These are phyloP conservation scores for Wolfiporia cocos DNA, from an alignment of 1,284 basidiomycete species.

Conservation along the genomic window DNA sequence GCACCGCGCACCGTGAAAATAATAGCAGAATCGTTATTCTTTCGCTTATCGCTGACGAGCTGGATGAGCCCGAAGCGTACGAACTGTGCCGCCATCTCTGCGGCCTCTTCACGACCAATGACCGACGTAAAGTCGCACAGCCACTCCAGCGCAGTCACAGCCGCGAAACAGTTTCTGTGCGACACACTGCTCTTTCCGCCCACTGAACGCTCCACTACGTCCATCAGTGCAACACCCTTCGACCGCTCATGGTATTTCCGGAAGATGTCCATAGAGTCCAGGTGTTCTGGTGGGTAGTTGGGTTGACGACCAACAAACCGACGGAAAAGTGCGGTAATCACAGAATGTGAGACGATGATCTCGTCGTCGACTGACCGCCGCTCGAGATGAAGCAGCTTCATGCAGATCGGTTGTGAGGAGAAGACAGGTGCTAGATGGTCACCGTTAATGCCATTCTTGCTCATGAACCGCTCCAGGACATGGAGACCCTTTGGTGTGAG, in stretches of 20 bases:
- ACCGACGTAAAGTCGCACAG: constrained; percentile 96
- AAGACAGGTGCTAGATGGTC: constrained; percentile 92
- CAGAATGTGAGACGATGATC: constrained; percentile 91
- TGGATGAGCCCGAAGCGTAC: constrained; percentile 90
- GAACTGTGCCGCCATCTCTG: constrained; percentile 96
- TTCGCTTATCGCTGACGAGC: constrained; percentile 83
- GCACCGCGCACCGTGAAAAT: constrained; percentile 87
- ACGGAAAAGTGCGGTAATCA: constrained; percentile 93
- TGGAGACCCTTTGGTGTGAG: constrained; percentile 98
- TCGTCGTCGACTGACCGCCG: constrained; percentile 91
- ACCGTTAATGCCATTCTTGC: constrained; percentile 96
- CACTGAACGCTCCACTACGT: constrained; percentile 58
- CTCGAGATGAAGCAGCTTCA: constrained; percentile 97
- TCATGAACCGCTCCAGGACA: constrained; percentile 98
- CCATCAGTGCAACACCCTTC: constrained; percentile 69
- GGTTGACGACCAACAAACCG: constrained; percentile 87
- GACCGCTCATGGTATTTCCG: constrained; percentile 75
- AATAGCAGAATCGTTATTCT: constrained; percentile 83
- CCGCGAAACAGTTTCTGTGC: constrained; percentile 82
- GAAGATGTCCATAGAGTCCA: constrained; percentile 55
- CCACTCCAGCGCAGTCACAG: constrained; percentile 90
- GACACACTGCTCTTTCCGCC: constrained; percentile 38
- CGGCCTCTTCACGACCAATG: constrained; percentile 93
- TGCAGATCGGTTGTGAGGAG: constrained; percentile 91
- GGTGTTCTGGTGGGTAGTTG: constrained; percentile 59